Percentiles rank a stretch among this genome's conserved stretches.
phyloP scores from a whole-genome alignment of 495 filamentous ascomycete species.

The Aspergillus olivimuriae region DNA sequence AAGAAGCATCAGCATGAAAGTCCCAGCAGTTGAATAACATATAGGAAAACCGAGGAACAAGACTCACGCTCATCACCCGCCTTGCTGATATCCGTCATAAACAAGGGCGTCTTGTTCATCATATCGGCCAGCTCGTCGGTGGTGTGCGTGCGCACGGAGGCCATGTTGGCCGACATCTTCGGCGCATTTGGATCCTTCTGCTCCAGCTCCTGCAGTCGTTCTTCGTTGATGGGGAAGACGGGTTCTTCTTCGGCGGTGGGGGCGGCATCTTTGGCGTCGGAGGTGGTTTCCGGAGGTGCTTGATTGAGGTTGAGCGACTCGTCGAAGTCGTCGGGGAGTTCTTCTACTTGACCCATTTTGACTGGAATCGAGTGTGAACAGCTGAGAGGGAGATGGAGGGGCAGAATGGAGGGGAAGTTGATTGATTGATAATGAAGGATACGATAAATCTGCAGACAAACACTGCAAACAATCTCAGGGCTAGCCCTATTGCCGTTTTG shows the following conservation, averaged over 20 bases:
- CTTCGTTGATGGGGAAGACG: slow-evolving; percentile 40
- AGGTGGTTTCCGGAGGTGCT: slow-evolving; percentile 10
- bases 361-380: neutral
- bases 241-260: slow-evolving; percentile 27
- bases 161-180: slow-evolving; percentile 53
- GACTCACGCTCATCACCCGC: slow-evolving; percentile 47
- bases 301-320: slow-evolving; percentile 37
- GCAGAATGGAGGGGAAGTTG: neutral
- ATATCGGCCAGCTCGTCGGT: slow-evolving; percentile 65
- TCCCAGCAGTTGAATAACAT: slow-evolving; percentile 6
- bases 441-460: slow-evolving; percentile 24
- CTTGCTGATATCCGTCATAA: slow-evolving; percentile 89
- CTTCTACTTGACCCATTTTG: slow-evolving; percentile 40
- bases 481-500: slow-evolving; percentile 17
- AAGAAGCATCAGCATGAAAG: neutral
- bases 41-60: neutral
- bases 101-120: slow-evolving; percentile 78
- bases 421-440: neutral
- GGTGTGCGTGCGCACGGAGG: slow-evolving; percentile 52
- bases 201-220: slow-evolving; percentile 28
- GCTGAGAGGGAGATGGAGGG: slow-evolving; percentile 2
- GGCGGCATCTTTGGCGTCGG: slow-evolving; percentile 11
- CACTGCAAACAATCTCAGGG: slow-evolving; percentile 33
- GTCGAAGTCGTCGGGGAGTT: slow-evolving; percentile 46
- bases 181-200: slow-evolving; percentile 28